These are phyloP conservation scores for Dimocarpus longan DNA, from an alignment of 345 rosid species.

Conservation along the genomic window DNA sequence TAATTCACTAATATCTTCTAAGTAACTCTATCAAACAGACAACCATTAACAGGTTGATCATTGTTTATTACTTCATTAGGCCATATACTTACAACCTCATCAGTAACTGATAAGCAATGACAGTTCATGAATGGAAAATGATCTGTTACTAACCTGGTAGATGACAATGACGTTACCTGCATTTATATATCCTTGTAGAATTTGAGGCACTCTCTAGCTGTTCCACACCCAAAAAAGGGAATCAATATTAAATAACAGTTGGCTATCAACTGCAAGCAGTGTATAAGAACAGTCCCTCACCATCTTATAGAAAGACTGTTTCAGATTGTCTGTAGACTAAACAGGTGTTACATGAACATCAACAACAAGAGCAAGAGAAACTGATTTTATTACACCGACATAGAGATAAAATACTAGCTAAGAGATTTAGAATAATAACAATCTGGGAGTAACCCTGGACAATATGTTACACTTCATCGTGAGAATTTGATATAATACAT, in stretches of 20 bases:
- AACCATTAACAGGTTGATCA: background rate
- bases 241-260: background rate
- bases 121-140: background rate
- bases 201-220: background rate
- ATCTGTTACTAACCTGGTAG: background rate
- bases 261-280: background rate
- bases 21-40: background rate
- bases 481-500: slow-evolving; percentile 1
- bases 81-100: background rate
- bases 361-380: background rate
- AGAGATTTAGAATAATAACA: background rate
- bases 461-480: slow-evolving; percentile 13
- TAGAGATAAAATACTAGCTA: background rate
- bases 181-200: background rate
- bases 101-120: background rate
- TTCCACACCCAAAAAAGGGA: background rate
- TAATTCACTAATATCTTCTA: too few species aligned
- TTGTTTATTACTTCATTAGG: background rate
- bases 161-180: background rate
- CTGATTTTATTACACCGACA: background rate
- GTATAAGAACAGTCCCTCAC: background rate
- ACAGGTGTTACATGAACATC: background rate
- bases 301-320: background rate
- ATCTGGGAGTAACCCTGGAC: background rate
- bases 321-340: background rate